Conservation (phyloP, 306 rosid genomes). For the Prunus dulcis region DNA sequence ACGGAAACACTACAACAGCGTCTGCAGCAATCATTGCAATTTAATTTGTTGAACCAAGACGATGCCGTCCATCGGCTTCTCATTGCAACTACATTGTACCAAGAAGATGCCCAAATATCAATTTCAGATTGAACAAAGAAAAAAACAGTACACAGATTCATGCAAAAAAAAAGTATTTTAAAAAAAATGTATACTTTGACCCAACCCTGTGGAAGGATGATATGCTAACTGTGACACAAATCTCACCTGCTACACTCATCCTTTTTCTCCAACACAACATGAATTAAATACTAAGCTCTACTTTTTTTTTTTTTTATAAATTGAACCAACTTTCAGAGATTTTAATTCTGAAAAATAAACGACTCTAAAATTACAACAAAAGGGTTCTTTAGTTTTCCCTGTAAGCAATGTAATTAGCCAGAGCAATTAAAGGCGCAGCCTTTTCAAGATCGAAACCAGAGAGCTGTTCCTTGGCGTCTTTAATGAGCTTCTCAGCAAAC, state of each 20-base stretch:
- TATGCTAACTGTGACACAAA: background rate
- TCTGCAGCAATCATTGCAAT: too few relatives aligned
- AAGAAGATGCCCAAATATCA: too few relatives aligned
- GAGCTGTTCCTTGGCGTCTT: slow-evolving; percentile 53
- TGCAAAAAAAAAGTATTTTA: too few relatives aligned
- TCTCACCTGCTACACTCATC: background rate
- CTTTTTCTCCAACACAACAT: background rate
- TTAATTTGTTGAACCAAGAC: too few relatives aligned
- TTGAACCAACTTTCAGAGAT: background rate
- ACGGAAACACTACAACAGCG: too few relatives aligned
- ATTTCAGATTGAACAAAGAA: too few relatives aligned
- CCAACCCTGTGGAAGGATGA: background rate
- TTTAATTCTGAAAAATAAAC: background rate
- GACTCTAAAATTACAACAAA: background rate
- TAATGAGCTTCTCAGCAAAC: slow-evolving; percentile 48
- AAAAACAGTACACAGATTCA: background rate
- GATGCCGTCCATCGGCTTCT: too few relatives aligned
- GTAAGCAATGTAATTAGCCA: slow-evolving; percentile 62
- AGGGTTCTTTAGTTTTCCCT: slow-evolving; percentile 41
- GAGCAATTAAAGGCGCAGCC: slow-evolving; percentile 62
- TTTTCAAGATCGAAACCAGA: slow-evolving; percentile 42
- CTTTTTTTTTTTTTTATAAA: too few relatives aligned
- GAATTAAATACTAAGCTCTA: background rate
- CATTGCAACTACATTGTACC: too few relatives aligned
- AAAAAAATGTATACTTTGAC: background rate